These are phyloP conservation scores for Funneliformis geosporum DNA, from an alignment of 192 early-diverging fungal species.

Conservation along the genomic window DNA sequence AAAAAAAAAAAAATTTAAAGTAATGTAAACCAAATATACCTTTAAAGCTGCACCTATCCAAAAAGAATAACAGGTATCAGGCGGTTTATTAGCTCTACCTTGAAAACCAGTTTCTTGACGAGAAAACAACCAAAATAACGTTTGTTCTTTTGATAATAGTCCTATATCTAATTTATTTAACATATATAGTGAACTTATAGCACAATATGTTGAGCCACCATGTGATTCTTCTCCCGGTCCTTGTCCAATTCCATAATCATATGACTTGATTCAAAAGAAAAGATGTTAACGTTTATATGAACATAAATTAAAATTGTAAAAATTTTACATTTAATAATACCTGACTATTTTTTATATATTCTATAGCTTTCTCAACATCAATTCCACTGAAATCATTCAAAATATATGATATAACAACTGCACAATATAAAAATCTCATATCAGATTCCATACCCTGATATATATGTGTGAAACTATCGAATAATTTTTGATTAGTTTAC, in stretches of 20 bases:
- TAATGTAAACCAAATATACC: too few relatives aligned
- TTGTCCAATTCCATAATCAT: constrained; percentile 81
- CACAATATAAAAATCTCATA: constrained; percentile 90
- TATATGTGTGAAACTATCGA: constrained; percentile 65
- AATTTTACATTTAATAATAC: constrained; percentile 41
- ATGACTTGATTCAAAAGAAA: constrained; percentile 44
- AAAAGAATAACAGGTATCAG: constrained; percentile 97
- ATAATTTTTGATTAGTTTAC: not conserved
- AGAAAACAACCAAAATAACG: constrained; percentile 74
- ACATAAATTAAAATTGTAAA: constrained; percentile 16
- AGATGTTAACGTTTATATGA: not conserved
- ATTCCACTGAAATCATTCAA: constrained; percentile 90
- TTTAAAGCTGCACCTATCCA: constrained; percentile 88
- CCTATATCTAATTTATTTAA: constrained; percentile 62
- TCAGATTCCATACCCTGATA: constrained; percentile 76
- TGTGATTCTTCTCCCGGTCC: constrained; percentile 81
- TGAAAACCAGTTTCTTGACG: constrained; percentile 88
- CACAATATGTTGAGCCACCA: constrained; percentile 90
- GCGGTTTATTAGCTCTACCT: constrained; percentile 82
- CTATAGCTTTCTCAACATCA: constrained; percentile 57
- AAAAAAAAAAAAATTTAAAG: constrained; percentile 14
- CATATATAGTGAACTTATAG: constrained; percentile 76
- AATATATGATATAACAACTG: constrained; percentile 77
- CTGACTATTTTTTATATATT: constrained; percentile 63
- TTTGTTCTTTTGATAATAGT: constrained; percentile 52